Conservation (phyloP, 805 yeast genomes). For the Alloascoidea hylecoeti region DNA sequence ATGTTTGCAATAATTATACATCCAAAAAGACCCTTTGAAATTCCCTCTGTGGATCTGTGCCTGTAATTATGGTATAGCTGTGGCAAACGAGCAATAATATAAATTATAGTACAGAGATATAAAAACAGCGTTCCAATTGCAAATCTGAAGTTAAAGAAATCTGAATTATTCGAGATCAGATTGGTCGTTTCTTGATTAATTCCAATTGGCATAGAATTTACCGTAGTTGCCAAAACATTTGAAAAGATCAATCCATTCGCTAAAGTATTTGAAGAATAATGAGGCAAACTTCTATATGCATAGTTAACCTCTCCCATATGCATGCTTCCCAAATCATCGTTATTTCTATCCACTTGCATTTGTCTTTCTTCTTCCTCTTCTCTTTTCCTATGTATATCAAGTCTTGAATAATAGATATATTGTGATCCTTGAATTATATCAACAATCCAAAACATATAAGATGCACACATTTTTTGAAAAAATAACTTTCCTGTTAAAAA, state of each 20-base stretch:
- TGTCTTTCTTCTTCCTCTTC: neutral
- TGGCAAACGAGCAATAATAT: neutral
- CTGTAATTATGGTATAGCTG: conserved; percentile 2
- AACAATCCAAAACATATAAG: neutral
- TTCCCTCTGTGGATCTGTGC: neutral
- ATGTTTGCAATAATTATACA: neutral
- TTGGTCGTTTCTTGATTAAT: too few species aligned
- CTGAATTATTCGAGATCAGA: too few species aligned
- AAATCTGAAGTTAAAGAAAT: too few species aligned
- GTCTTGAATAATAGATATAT: neutral
- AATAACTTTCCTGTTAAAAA: neutral
- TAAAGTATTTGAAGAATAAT: too few species aligned
- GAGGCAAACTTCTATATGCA: too few species aligned
- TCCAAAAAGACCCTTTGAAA: neutral
- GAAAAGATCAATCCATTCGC: too few species aligned
- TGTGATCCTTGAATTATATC: neutral
- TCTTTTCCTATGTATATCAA: neutral
- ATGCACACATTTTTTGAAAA: neutral
- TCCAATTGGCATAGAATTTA: too few species aligned
- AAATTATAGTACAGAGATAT: neutral
- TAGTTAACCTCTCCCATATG: too few species aligned
- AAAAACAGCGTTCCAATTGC: neutral
- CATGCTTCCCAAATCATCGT: too few species aligned
- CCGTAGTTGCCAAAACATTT: too few species aligned
- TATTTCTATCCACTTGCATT: too few species aligned